Evolutionary conservation across 768 basidiomycete genomes (phyloP), one percentile per base, ranked within the genome.

Genomic region (Psilocybe tampanensis): DNA sequence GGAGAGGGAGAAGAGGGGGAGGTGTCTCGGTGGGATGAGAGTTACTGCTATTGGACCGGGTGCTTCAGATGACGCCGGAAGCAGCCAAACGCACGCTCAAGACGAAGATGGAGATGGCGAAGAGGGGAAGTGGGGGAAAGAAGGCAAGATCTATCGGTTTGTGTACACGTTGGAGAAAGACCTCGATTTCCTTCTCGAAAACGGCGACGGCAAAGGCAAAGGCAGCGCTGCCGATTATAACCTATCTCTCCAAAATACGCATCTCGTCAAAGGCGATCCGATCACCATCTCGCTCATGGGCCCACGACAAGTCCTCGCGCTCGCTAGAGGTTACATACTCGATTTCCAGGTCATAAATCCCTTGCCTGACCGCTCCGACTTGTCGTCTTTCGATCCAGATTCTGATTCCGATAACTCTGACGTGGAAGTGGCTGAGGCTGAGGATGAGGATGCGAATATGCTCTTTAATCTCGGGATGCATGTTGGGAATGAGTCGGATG

Each of bases 1-100:
- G n/a, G 88, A 95, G 64, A 81, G 97, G 54, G 92, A 94, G 70
- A 80, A 74, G 53, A 83, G 82, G 41, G 97, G 97, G 2, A 79
- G 95, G 60, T 97, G 95, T 67, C 92, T 98, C 62, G 77, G 82
- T 36, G 76, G 82, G 44, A 95, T 98, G 96, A 68, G 85, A 32
- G 36, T 52, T 23, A 39, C 41, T 42, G 19, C n/a, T 39, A 13
- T 5, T 13, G 36, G n/a, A 8, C 4, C n/a, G 19, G 11, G 19
- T 41, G 36, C 17, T 2, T n/a, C 12, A 34, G 26, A 42, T 34
- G 32, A 51, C 21, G 29, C 2, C 6, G 33, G 15, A 33, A 13
- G 15, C 11, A 8, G 13, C 5, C 26, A 29, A 2, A 18, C 15
- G 8, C 17, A 18, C 29, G 24, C 18, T 8, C n/a, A 48, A 8